Base-by-base conservation (phyloP, 2,329 filamentous ascomycete species). In the Ophiostoma populinum region DNA sequence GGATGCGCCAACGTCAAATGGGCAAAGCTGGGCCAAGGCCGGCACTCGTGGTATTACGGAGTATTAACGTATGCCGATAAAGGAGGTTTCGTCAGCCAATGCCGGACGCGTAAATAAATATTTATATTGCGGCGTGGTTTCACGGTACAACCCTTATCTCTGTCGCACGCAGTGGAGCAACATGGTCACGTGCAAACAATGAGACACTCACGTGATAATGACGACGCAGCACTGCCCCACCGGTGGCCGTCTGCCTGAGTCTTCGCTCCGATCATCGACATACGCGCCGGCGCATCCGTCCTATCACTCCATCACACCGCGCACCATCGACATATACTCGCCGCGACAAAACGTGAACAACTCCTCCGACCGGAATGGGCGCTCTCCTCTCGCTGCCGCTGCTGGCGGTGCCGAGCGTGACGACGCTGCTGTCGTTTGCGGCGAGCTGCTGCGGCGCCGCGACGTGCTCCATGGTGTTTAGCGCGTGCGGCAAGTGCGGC, bases 381-480 rank as follows among this genome's bases (percentile, higher is more conserved):
- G 87, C 83, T 46, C 62, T 92, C 49, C 67, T 98, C 37, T 94
- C 87, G 42, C 57, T 98, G 42, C 90, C 90, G 46, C 65, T 98
- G 43, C 62, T 98, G 58, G 86, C 82, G 46, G 56, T 98, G 46
- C 90, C 90, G 43, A 83, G 83, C 61, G 61, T 81, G 46, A 72
- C 81, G 55, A 83, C 85, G 45, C 34, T 35, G 13, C 19, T 42
- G 27, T 38, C 38, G 17, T 30, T 36, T 41, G 46, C 50, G 86
- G 83, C 80, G 43, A 94, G 85, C 49, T 98, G 90, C 61, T 98
- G 90, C 55, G 90, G 90, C 52, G 90, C 90, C 19, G 86, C 90
- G 30, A 94, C 90, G 35, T 95, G 87, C 59, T 92, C 85, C 47
- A 87, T 90, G 54, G 78, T 95, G 32, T 95, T 86, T 61, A 90